Evolutionary conservation across 2,329 filamentous ascomycete genomes (phyloP), one percentile per base, ranked within the genome.

Genomic region (Thelonectria blattea): DNA sequence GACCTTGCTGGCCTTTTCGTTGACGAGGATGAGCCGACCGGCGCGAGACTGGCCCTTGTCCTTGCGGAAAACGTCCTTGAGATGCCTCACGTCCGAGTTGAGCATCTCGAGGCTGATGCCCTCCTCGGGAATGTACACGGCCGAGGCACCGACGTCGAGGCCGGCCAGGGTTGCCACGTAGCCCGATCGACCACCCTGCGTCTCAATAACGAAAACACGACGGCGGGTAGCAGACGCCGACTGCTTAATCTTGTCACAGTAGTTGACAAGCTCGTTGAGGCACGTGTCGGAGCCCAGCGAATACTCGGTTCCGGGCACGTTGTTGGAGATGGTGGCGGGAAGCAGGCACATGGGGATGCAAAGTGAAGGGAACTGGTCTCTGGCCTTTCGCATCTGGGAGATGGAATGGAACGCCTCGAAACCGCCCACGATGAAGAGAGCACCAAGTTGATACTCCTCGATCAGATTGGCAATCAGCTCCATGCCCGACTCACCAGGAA

Each of bases 321-420:
- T 99, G 83, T 99, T 99, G 66, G 92, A 97, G 69, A 99, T 94
- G 10, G 95, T 99, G n/a, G 95, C 95, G 0, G 95, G 95, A 24
- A 99, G 83, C 43, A 97, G 85, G 54, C 90, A 86, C 83, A 98
- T 92, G 18, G 95, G 95, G 65, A 99, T 97, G 76, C 92, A 93
- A 73, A 99, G 91, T 1, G 91, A 89, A 11, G 91, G 88, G 77
- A 91, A 97, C 62, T 91, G 79, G 37, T 87, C 84, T 57, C 93
- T 85, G 14, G 90, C 93, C 79, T 91, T 87, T 68, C 93, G 89
- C 61, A 99, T 84, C 76, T 98, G 91, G 46, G 91, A 92, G 34
- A 97, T 85, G 2, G 95, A 90, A 59, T 95, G 96, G 82, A 96
- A 99, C 1, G 93, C 95, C 79, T 99, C 95, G 70, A 99, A 99